These are phyloP conservation scores for Curvularia lunata DNA, from an alignment of 2,329 filamentous ascomycete species.

Conservation along the genomic window DNA sequence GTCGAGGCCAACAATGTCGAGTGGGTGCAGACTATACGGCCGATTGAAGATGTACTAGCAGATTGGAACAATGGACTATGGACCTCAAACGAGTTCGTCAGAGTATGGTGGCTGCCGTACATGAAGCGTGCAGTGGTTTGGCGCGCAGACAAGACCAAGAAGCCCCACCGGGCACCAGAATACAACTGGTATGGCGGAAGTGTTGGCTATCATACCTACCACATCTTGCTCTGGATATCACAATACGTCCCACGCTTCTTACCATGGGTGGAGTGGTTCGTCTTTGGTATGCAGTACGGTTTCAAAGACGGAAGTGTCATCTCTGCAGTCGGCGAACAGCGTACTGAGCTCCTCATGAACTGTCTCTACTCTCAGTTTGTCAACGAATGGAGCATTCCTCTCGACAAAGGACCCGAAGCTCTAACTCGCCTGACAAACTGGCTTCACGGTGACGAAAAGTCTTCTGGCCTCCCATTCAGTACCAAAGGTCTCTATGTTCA, in stretches of 20 bases:
- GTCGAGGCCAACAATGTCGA: slow-evolving; percentile 81
- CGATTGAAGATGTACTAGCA: slow-evolving; percentile 70
- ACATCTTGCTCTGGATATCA: slow-evolving; percentile 82
- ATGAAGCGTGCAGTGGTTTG: slow-evolving; percentile 86
- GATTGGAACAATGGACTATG: slow-evolving; percentile 78
- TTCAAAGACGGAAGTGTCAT: slow-evolving; percentile 74
- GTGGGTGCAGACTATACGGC: slow-evolving; percentile 82
- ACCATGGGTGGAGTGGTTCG: slow-evolving; percentile 92
- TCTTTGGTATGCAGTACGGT: slow-evolving; percentile 97
- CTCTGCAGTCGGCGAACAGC: slow-evolving; percentile 79
- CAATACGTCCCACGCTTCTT: slow-evolving; percentile 79
- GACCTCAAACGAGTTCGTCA: slow-evolving; percentile 84
- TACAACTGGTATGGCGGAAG: slow-evolving; percentile 80
- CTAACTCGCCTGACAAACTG: slow-evolving; percentile 82
- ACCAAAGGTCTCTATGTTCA: slow-evolving; percentile 82
- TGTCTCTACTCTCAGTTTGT: slow-evolving; percentile 98
- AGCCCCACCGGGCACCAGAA: slow-evolving; percentile 64
- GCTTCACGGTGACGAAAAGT: slow-evolving; percentile 77
- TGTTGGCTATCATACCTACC: slow-evolving; percentile 88
- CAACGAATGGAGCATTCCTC: slow-evolving; percentile 95
- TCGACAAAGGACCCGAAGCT: slow-evolving; percentile 85
- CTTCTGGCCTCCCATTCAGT: slow-evolving; percentile 78
- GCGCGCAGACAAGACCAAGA: slow-evolving; percentile 79
- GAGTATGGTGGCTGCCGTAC: slow-evolving; percentile 98
- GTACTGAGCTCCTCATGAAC: slow-evolving; percentile 88